Percentiles rank a stretch among this genome's conserved stretches.
phyloP scores from a whole-genome alignment of 805 yeast genomes.

The Zygotorulaspora florentina region DNA sequence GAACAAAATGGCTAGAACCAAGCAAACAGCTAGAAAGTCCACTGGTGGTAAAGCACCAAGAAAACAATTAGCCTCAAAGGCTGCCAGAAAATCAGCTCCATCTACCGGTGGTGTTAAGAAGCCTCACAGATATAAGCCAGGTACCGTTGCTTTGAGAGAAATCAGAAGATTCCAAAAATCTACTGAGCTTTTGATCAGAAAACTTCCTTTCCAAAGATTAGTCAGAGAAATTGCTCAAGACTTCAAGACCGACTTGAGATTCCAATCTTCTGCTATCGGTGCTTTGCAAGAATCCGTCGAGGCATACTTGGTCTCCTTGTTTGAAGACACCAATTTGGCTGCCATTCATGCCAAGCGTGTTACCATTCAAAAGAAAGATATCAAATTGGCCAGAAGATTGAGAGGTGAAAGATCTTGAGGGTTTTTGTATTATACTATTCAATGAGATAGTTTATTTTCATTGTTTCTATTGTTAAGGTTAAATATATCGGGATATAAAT shows the following conservation, averaged over 20 bases:
- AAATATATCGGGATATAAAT: slow-evolving; percentile 1
- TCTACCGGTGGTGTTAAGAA: slow-evolving; percentile 89
- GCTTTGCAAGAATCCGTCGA: slow-evolving; percentile 98
- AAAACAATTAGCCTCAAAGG: slow-evolving; percentile 88
- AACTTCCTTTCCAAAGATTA: slow-evolving; percentile 94
- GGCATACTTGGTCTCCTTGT: slow-evolving; percentile 92
- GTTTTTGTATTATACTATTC: neutral
- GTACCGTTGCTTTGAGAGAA: slow-evolving; percentile 95
- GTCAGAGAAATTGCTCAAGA: slow-evolving; percentile 95
- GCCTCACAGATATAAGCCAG: slow-evolving; percentile 96
- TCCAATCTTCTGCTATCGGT: slow-evolving; percentile 96
- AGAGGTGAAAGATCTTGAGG: slow-evolving; percentile 86
- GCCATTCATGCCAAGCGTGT: slow-evolving; percentile 99
- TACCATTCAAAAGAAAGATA: slow-evolving; percentile 96
- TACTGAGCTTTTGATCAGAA: slow-evolving; percentile 90
- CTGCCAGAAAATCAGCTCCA: slow-evolving; percentile 92
- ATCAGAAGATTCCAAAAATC: slow-evolving; percentile 96
- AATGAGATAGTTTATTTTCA: neutral
- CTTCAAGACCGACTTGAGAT: slow-evolving; percentile 87
- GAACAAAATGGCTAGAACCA: slow-evolving; percentile 77
- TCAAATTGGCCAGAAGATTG: slow-evolving; percentile 95
- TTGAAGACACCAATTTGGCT: slow-evolving; percentile 97
- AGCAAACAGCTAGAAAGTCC: slow-evolving; percentile 91
- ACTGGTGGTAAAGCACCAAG: slow-evolving; percentile 97
- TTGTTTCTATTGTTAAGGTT: neutral